Evolutionary conservation across 192 early-diverging fungal genomes (phyloP), one percentile per base, ranked within the genome.

Genomic region (Coemansia sp.): DNA sequence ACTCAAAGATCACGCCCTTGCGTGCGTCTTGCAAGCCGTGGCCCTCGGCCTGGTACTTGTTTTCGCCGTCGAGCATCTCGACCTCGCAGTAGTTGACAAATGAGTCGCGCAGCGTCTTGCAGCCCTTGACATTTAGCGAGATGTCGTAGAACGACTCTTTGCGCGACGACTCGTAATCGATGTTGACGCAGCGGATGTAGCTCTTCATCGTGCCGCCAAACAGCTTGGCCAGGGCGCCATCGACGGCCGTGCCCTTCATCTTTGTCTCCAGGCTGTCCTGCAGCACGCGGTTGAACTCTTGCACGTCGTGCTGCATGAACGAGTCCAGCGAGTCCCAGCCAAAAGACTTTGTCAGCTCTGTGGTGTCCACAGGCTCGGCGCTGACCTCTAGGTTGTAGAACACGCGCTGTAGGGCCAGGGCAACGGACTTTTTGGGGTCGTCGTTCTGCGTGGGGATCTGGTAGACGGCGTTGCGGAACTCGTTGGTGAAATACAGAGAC

Each of bases 251-350:
- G 41, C 87, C 90, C 85, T 97, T 94, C 95, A 99, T 99, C 73
- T 97, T 95, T 15, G 72, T 84, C 74, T 97, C 97, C 32, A 99
- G 69, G 69, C 92, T 94, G 65, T 99, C 95, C 67, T 95, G 93
- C 38, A 99, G 77, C 10, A 97, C 91, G 39, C 97, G 82, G 69
- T 95, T 95, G 59, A 99, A 94, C 67, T 97, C 95, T 64, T 97
- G 94, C n/a, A 97, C 89, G 72, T 99, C 97, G 60, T 99, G 97
- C 77, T 99, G 95, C 81, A 85, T 87, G 55, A 97, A 99, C 18
- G 91, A 85, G 28, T 97, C 97, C 28, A 86, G 46, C 10, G 93
- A 87, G 65, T 95, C 88, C 97, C 97, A 99, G 22, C 97, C 97
- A 84, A 99, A 99, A 0, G 93, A 94, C 65, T 88, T 87, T 36